Percentiles rank a stretch among this genome's conserved stretches.
These are phyloP conservation scores for Suillus brevipes DNA, from an alignment of 768 basidiomycete genomes.

Conservation along the genomic window DNA sequence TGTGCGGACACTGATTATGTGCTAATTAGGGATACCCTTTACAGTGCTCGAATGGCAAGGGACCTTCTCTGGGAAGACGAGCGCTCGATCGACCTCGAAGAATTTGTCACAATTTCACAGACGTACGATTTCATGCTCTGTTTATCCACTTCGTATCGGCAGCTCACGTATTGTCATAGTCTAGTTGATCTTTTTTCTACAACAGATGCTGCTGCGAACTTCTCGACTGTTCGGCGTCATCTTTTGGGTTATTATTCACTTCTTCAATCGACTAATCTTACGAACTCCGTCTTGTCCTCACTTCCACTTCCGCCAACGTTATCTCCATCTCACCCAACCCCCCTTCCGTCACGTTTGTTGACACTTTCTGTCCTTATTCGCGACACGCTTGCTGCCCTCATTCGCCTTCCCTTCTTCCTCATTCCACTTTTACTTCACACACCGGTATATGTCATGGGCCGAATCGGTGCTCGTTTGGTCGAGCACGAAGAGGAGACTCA, in stretches of 20 bases:
- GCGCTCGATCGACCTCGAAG: conserved; percentile 69
- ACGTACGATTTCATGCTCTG: conserved; percentile 59
- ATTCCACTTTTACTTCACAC: conserved; percentile 81
- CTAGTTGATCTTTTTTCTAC: conserved; percentile 87
- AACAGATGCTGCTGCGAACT: conserved; percentile 57
- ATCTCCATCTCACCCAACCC: conserved; percentile 71
- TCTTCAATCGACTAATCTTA: conserved; percentile 76
- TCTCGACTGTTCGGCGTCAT: conserved; percentile 60
- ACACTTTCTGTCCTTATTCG: conserved; percentile 78
- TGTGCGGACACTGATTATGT: conserved; percentile 20
- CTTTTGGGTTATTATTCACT: conserved; percentile 90
- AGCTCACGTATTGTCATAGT: conserved; percentile 42
- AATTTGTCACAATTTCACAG: conserved; percentile 85
- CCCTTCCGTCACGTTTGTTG: conserved; percentile 77
- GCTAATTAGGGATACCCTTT: conserved; percentile 77
- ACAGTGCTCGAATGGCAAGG: conserved; percentile 87
- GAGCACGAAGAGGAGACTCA: conserved; percentile 91
- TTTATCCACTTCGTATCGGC: conserved; percentile 9
- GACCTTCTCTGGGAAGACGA: conserved; percentile 92
- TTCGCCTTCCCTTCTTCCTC: conserved; percentile 86
- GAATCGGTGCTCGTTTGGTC: conserved; percentile 69
- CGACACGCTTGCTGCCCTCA: conserved; percentile 68
- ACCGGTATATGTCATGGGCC: conserved; percentile 83
- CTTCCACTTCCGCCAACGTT: conserved; percentile 83
- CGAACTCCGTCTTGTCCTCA: conserved; percentile 81